These are phyloP conservation scores for Neurospora crassa DNA, from an alignment of 2,329 filamentous ascomycete species.

Conservation along the genomic window DNA sequence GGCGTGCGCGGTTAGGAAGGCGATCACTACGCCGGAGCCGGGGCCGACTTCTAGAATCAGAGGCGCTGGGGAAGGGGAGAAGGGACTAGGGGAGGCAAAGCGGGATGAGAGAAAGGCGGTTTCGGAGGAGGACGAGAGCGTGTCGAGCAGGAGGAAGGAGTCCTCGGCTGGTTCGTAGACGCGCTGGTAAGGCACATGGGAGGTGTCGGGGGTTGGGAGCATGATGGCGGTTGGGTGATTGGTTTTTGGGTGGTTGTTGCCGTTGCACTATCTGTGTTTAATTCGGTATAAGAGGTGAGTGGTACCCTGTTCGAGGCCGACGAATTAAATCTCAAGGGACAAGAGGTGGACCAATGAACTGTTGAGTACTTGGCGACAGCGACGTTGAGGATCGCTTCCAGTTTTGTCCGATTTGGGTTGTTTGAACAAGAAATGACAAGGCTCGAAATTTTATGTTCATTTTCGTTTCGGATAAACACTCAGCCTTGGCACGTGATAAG, in stretches of 20 bases:
- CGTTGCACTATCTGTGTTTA: not conserved
- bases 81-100: slow-evolving; percentile 34
- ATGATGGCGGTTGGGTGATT: slow-evolving; percentile 34
- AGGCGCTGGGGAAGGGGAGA: not conserved
- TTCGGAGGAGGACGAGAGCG: slow-evolving; percentile 65
- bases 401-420: not conserved
- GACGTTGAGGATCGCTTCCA: not conserved
- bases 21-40: slow-evolving; percentile 88
- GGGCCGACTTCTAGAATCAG: slow-evolving; percentile 65
- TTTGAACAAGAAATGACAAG: not conserved
- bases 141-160: slow-evolving; percentile 89
- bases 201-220: slow-evolving; percentile 89
- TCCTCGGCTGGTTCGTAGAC: slow-evolving; percentile 96
- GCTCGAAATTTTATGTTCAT: not conserved
- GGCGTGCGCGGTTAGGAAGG: slow-evolving; percentile 74
- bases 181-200: slow-evolving; percentile 77
- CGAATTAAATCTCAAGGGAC: not conserved
- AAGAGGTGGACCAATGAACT: not conserved
- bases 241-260: not conserved
- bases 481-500: not conserved
- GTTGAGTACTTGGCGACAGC: not conserved
- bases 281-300: not conserved
- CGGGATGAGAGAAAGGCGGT: slow-evolving; percentile 54
- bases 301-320: not conserved
- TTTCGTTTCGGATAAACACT: not conserved